Evolutionary conservation across 805 yeast genomes (phyloP).

Genomic region (Kodamaea hsintzibuensis): DNA sequence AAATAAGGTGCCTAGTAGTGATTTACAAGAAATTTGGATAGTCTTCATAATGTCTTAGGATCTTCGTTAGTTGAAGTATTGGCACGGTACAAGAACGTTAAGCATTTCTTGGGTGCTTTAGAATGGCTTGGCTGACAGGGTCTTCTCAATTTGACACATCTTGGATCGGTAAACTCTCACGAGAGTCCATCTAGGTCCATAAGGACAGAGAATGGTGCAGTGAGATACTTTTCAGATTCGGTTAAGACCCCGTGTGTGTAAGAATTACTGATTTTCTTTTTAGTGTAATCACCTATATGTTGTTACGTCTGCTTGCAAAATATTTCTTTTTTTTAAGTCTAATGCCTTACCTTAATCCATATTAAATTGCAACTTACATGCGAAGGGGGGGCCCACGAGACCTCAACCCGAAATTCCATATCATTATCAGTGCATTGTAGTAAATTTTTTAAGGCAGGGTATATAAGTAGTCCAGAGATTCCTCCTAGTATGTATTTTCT

Average conservation of each 20-base stretch:
- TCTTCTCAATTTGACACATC: too few relatives aligned
- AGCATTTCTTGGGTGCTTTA: too few relatives aligned
- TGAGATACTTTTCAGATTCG: neutral
- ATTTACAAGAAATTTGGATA: too few relatives aligned
- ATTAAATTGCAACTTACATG: conserved; percentile 6
- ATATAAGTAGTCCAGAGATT: neutral
- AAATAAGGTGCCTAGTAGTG: too few relatives aligned
- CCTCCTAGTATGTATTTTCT: neutral
- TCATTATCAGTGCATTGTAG: neutral
- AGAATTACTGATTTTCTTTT: neutral
- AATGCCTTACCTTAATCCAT: neutral
- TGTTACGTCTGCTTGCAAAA: neutral
- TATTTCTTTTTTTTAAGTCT: conserved; percentile 4
- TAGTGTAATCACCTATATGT: neutral
- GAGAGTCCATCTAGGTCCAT: too few relatives aligned
- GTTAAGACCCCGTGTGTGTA: neutral
- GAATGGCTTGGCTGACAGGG: too few relatives aligned
- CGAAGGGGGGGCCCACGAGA: conserved; percentile 13
- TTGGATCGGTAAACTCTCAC: too few relatives aligned
- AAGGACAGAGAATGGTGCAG: too few relatives aligned
- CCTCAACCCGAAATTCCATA: neutral
- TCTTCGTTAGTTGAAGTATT: too few relatives aligned
- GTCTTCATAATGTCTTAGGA: too few relatives aligned
- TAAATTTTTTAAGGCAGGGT: neutral
- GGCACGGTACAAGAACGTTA: too few relatives aligned